Percentiles rank a stretch among this genome's conserved stretches.
Evolutionary conservation across 208 protist genomes (phyloP).

Genomic region (Acanthamoeba royreba): DNA sequence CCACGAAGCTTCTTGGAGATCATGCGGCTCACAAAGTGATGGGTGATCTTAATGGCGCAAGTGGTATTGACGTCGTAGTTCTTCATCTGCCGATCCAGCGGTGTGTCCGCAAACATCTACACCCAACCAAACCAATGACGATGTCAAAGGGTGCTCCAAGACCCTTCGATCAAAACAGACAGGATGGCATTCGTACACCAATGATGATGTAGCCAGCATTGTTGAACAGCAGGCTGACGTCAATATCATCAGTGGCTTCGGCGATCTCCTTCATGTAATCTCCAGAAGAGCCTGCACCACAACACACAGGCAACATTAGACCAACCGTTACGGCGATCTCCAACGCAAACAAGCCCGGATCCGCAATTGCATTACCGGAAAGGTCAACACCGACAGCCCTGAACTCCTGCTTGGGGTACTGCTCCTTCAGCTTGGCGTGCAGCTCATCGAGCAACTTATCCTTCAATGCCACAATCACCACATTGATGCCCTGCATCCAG

Average conservation of each 20-base stretch:
- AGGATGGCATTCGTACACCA: not conserved
- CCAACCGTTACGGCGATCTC: too few relatives aligned
- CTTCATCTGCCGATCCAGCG: conserved; percentile 5
- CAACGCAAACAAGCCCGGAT: too few relatives aligned
- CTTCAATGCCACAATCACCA: conserved; percentile 64
- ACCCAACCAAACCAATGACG: too few relatives aligned
- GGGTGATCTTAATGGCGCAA: conserved; percentile 48
- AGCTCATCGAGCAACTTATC: conserved; percentile 51
- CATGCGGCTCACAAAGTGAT: conserved; percentile 57
- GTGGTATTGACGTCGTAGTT: conserved; percentile 64
- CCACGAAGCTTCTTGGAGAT: conserved; percentile 54
- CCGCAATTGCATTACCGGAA: not conserved
- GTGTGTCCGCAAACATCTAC: not conserved
- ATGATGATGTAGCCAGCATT: conserved; percentile 62
- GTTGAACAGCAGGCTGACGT: conserved; percentile 60
- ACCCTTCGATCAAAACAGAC: too few relatives aligned
- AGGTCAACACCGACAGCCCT: conserved; percentile 49
- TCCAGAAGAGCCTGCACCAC: not conserved
- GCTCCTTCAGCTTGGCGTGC: not conserved
- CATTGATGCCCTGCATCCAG: conserved; percentile 62
- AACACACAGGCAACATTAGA: too few relatives aligned
- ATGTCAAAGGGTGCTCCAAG: too few relatives aligned
- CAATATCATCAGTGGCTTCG: conserved; percentile 63
- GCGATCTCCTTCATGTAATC: conserved; percentile 52
- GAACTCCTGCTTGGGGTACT: conserved; percentile 57